Evolutionary conservation across 768 basidiomycete species (phyloP).

Genomic region (Phallus indusiatus): DNA sequence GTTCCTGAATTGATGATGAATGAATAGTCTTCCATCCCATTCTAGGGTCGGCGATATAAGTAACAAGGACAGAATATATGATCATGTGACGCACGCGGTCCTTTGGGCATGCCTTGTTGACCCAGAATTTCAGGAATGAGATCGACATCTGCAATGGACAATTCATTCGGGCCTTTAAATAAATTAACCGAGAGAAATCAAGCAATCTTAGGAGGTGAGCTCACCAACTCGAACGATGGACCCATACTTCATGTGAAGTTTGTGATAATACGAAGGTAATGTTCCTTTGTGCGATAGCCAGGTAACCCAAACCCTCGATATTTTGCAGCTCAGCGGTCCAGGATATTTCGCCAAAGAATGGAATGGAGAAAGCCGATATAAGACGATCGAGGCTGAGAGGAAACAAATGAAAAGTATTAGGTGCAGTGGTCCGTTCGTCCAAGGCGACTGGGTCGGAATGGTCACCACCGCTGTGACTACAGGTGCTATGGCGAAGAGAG

Average conservation of each 20-base stretch:
- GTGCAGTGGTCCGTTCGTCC: conserved; percentile 8
- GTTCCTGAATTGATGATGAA: neutral
- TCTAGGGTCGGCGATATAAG: neutral
- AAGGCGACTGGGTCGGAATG: neutral
- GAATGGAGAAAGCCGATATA: conserved; percentile 30
- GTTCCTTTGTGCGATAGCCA: conserved; percentile 17
- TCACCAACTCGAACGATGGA: conserved; percentile 30
- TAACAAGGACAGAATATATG: neutral
- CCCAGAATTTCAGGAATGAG: neutral
- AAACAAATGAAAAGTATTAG: neutral
- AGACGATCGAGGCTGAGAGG: conserved; percentile 21
- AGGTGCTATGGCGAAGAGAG: neutral
- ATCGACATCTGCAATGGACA: conserved; percentile 19
- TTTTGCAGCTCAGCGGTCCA: conserved; percentile 22
- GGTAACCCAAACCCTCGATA: conserved; percentile 22
- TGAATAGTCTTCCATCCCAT: neutral
- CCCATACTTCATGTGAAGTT: conserved; percentile 29
- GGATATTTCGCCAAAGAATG: conserved; percentile 31
- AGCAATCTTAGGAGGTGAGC: neutral
- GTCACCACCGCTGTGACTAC: neutral
- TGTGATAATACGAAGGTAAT: conserved; percentile 20
- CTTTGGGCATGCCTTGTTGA: neutral
- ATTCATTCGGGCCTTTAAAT: conserved; percentile 28
- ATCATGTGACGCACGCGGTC: neutral
- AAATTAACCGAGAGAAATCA: too few species aligned